Percentiles rank a stretch among this genome's conserved stretches.
phyloP scores from a whole-genome alignment of 257 asterid species.

The Nicotiana tabacum region DNA sequence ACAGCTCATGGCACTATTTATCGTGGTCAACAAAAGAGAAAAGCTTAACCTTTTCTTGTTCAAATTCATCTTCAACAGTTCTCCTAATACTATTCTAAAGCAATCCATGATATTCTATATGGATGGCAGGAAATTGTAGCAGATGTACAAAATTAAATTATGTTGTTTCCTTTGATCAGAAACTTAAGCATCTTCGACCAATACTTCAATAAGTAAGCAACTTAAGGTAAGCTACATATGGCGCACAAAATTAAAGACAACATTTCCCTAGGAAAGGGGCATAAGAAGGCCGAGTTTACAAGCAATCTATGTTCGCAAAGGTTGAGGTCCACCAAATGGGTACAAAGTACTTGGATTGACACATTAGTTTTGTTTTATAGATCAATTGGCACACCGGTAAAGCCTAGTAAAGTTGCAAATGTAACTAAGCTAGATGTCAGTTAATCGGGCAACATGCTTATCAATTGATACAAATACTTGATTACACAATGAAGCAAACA shows the following conservation, averaged over 20 bases:
- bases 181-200: background rate
- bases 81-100: background rate
- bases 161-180: slow-evolving; percentile 2
- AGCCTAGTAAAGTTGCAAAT: background rate
- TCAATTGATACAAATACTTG: background rate
- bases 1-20: background rate
- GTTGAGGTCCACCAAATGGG: background rate
- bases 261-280: background rate
- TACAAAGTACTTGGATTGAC: background rate
- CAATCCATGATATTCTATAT: background rate
- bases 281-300: background rate
- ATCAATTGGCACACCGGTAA: background rate
- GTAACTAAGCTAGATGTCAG: background rate
- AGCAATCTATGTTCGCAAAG: background rate
- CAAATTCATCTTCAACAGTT: background rate
- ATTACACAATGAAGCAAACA: background rate
- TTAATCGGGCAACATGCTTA: background rate
- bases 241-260: background rate
- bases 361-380: background rate
- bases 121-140: background rate
- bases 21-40: background rate
- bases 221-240: background rate
- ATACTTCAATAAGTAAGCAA: background rate
- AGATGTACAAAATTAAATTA: background rate
- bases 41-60: background rate